These are phyloP conservation scores for Apiotrichum sp. DNA, from an alignment of 1,284 basidiomycete genomes.

Conservation along the genomic window DNA sequence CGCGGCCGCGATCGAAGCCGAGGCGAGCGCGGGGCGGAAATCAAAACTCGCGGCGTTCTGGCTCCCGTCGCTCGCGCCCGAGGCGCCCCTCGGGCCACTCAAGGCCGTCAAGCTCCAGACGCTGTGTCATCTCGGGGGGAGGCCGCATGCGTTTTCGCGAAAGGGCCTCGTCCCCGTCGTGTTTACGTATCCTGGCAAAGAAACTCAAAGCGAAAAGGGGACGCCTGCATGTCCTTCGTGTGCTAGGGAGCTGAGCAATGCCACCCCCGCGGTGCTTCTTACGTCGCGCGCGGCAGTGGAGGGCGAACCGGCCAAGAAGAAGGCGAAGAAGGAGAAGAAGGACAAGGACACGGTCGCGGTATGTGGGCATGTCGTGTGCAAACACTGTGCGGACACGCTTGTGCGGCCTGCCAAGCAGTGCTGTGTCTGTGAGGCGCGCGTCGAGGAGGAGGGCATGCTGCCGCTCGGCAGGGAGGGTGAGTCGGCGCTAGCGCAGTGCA, in stretches of 20 bases:
- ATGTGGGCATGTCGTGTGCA: slow-evolving; percentile 80
- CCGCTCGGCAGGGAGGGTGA: slow-evolving; percentile 65
- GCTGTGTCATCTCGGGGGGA: slow-evolving; percentile 71
- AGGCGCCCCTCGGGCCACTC: slow-evolving; percentile 58
- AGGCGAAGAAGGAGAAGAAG: slow-evolving; percentile 38
- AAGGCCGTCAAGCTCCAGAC: slow-evolving; percentile 78
- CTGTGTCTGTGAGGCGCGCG: slow-evolving; percentile 65
- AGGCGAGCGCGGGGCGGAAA: slow-evolving; percentile 70
- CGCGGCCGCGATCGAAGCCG: slow-evolving; percentile 67
- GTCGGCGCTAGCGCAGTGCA: slow-evolving; percentile 18
- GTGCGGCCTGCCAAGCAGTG: slow-evolving; percentile 69
- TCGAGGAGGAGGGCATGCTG: slow-evolving; percentile 29
- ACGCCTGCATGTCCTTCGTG: slow-evolving; percentile 79
- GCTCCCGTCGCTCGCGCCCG: slow-evolving; percentile 81
- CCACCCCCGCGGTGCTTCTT: slow-evolving; percentile 60
- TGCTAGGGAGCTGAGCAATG: slow-evolving; percentile 76
- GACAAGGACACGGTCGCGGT: slow-evolving; percentile 32
- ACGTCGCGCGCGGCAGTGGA: slow-evolving; percentile 26
- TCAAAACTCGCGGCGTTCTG: slow-evolving; percentile 90
- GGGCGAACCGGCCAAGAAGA: slow-evolving; percentile 28
- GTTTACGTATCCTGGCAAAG: slow-evolving; percentile 55
- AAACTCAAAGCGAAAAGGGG: slow-evolving; percentile 5
- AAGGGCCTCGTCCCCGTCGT: slow-evolving; percentile 70
- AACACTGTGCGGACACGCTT: slow-evolving; percentile 75
- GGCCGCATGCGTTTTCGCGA: slow-evolving; percentile 55